A percentile compares a stretch with the other conserved stretches of the same genome.
These are phyloP conservation scores for Penicillium ucsense DNA, from an alignment of 495 filamentous ascomycete species.

Conservation along the genomic window DNA sequence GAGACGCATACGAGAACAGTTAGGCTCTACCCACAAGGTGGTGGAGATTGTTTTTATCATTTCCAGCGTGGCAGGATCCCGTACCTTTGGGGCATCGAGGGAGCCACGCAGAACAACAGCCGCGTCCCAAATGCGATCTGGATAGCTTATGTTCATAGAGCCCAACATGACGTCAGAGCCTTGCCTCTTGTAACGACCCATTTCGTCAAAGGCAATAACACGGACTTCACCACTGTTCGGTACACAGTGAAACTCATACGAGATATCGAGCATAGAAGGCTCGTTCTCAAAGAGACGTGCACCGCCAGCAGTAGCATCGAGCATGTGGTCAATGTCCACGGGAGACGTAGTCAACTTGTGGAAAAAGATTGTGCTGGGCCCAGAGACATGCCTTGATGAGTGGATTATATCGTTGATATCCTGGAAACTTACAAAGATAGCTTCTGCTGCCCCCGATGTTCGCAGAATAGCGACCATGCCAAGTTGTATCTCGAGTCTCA, in stretches of 20 bases:
- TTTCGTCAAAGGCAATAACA: constrained; percentile 40
- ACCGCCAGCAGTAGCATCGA: constrained; percentile 20
- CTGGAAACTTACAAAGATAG: background rate
- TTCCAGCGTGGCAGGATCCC: constrained; percentile 5
- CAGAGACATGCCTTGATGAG: background rate
- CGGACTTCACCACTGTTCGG: constrained; percentile 18
- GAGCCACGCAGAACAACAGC: constrained; percentile 16
- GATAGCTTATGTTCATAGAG: constrained; percentile 31
- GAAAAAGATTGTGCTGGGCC: constrained; percentile 7
- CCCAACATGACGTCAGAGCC: constrained; percentile 14
- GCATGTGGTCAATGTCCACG: constrained; percentile 27
- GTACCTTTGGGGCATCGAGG: constrained; percentile 2
- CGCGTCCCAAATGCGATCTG: constrained; percentile 39
- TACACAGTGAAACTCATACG: constrained; percentile 45
- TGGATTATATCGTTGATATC: background rate
- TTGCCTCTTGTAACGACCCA: constrained; percentile 15
- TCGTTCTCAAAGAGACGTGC: constrained; percentile 22
- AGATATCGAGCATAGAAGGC: constrained; percentile 17
- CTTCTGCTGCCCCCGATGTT: background rate
- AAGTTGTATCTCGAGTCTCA: background rate
- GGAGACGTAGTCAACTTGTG: constrained; percentile 27
- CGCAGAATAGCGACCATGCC: background rate
- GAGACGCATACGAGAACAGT: constrained; percentile 10
- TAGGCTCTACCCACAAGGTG: constrained; percentile 25
- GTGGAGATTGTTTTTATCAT: constrained; percentile 12